Base-by-base conservation (phyloP, 2,329 filamentous ascomycete genomes). In the Dothideomycetes sp. region DNA sequence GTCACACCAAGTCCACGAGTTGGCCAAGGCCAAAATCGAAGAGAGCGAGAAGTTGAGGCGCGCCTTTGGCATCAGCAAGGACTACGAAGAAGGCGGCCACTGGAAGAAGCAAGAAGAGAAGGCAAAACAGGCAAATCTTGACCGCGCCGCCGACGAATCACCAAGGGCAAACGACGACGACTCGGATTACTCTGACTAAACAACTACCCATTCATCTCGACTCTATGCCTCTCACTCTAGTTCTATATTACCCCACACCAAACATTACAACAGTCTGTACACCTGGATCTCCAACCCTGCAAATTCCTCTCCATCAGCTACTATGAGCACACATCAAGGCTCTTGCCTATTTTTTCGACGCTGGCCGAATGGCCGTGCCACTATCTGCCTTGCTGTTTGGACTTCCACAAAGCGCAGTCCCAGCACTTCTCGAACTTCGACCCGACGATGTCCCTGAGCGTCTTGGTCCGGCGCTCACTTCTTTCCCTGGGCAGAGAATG, bases 1-100 rank as follows among this genome's bases (percentile, higher is more conserved):
- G 65, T 73, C 80, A 50, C 87, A 96, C 64, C 86, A 96, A 64
- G 87, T 96, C 15, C 91, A 98, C 67, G 91, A 96, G 65, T 73
- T 94, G 60, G 91, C 91, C 13, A 84, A 91, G 55, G 91, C 89
- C 45, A 98, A 98, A 73, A 89, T 94, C 51, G 82, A 85, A 60
- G 91, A 98, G 71, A 94, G 82, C 62, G 88, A 96, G 65, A 75
- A 84, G 53, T 67, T 98, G 59, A 70, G 89, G 49, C 84, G 73
- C 62, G 91, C 91, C 6, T 69, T 98, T 50, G 88, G 87, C 35
- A 94, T 96, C 54, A 80, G 80, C 56, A 80, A 81, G 57, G 74
- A 89, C 59, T 91, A 91, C 53, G 80, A 89, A 57, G 85, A 93
- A 61, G 87, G 85, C 5, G 75, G 80, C 35, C 84, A 94, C 60